Conservation (phyloP, 2,329 filamentous ascomycete species). For the Dryadomyces quercus-mongolicae region DNA sequence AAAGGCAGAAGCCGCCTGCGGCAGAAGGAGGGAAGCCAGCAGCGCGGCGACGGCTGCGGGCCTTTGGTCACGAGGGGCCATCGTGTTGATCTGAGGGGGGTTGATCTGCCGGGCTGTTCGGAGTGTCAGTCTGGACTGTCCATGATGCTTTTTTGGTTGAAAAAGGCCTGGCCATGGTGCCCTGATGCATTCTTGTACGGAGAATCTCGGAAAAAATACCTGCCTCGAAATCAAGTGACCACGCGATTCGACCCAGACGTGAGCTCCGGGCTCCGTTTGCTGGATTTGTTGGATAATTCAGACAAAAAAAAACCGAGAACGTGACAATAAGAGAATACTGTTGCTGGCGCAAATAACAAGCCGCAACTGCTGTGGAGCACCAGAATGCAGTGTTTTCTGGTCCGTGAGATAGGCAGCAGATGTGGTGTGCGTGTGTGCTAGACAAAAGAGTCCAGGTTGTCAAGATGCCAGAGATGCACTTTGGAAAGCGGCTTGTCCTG, state of each 20-base stretch:
- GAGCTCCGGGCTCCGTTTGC: neutral
- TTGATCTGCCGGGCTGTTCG: no score
- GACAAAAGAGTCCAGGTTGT: neutral
- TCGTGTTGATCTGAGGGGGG: slow-evolving; percentile 17
- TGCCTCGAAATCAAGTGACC: no score
- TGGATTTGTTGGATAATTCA: no score
- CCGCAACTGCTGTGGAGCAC: neutral
- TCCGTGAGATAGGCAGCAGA: neutral
- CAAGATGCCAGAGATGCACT: slow-evolving; percentile 1
- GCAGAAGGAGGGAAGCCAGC: slow-evolving; percentile 34
- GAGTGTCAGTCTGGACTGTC: no score
- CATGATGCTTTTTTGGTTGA: no score
- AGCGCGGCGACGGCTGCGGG: slow-evolving; percentile 30
- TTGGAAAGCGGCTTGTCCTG: neutral
- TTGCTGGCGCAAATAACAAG: neutral
- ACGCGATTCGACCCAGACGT: no score
- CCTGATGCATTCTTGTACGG: no score
- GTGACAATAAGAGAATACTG: neutral
- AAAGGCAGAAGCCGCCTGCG: slow-evolving; percentile 58
- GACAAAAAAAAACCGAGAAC: no score
- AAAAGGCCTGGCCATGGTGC: no score
- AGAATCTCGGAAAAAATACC: no score
- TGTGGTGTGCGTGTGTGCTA: neutral
- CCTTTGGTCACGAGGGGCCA: slow-evolving; percentile 34
- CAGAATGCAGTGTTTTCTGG: neutral